phyloP scores from a whole-genome alignment of 164 flowering plant species.

The Magnolia kwangsiensis region DNA sequence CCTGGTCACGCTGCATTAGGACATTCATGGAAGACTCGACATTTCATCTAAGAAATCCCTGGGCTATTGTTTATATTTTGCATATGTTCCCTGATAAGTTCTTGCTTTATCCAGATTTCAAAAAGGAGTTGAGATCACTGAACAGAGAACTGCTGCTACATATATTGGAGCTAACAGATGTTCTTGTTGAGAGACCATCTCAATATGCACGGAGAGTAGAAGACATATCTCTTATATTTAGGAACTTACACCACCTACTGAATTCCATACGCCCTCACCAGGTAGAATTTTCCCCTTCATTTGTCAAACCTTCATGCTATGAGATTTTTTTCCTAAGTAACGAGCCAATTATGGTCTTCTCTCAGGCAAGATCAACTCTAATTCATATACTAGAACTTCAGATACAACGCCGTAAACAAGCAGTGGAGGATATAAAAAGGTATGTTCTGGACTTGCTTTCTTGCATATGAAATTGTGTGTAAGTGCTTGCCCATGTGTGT shows the following conservation, averaged over 20 bases:
- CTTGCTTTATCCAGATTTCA: slow-evolving; percentile 49
- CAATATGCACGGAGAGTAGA: slow-evolving; percentile 95
- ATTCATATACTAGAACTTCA: slow-evolving; percentile 86
- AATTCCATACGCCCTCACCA: slow-evolving; percentile 94
- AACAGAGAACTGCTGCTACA: slow-evolving; percentile 90
- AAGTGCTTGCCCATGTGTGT: not conserved
- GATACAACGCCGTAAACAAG: slow-evolving; percentile 81
- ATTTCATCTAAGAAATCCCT: too few species aligned
- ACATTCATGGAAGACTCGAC: not conserved
- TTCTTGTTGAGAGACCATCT: slow-evolving; percentile 91
- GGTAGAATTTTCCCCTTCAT: slow-evolving; percentile 31
- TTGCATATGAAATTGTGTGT: not conserved
- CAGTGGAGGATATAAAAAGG: slow-evolving; percentile 93
- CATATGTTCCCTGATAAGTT: not conserved
- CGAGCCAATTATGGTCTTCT: not conserved
- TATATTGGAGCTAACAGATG: slow-evolving; percentile 88
- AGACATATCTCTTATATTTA: slow-evolving; percentile 85
- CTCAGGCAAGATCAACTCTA: slow-evolving; percentile 79
- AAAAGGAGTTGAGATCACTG: slow-evolving; percentile 71
- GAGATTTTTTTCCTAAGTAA: too few species aligned
- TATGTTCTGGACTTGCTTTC: slow-evolving; percentile 15
- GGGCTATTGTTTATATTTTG: not conserved
- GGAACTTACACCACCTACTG: slow-evolving; percentile 83
- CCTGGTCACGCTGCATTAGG: not conserved
- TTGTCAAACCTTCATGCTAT: not conserved